Base-by-base conservation (phyloP, 2,329 filamentous ascomycete genomes). In the Byssoonygena ceratinophila region DNA sequence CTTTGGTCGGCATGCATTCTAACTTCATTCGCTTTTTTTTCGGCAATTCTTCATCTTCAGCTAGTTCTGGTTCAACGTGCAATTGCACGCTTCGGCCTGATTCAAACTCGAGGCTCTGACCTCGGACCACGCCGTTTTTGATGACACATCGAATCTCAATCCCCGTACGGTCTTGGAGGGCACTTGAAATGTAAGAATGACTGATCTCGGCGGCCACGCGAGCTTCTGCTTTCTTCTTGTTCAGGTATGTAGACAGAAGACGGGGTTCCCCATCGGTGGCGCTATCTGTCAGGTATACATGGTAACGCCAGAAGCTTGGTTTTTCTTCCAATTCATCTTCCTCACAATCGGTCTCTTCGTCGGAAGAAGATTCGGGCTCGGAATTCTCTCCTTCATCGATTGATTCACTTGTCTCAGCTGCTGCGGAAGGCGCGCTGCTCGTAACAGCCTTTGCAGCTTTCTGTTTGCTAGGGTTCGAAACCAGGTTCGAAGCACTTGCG, bases 281-380 rank as follows among this genome's bases (percentile, higher is more conserved):
- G 23, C 34, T 39, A 9, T 53, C 54, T 6, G 32, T 36, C 8
- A 45, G 22, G 45, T 49, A 55, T 2, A 57, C 53, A 18, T 51
- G 32, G 43, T 57, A 57, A 5, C 20, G 11, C 53, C 53, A 57
- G 22, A 57, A 44, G 8, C 32, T 7, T 12, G 22, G 23, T 45
- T 46, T 25, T 32, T 46, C 20, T 23, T 53, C 46, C 8, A 46
- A 41, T 1, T 14, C 27, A 12, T 43, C 31, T 8, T 46, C 45
- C 1, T 46, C 40, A n/a, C n/a, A 31, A 3, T 48, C 25, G 4
- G n/a, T 23, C 6, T n/a, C 39, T 1, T 12, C 43, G 9, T 51
- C 47, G 7, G 25, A 18, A 34, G 31, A 22, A 22, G 27, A 11
- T 23, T 46, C 27, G 8, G 29, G 14, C 7, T 3, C 18, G 7